These are phyloP conservation scores for Morella rubra DNA, from an alignment of 306 rosid species.

Conservation along the genomic window DNA sequence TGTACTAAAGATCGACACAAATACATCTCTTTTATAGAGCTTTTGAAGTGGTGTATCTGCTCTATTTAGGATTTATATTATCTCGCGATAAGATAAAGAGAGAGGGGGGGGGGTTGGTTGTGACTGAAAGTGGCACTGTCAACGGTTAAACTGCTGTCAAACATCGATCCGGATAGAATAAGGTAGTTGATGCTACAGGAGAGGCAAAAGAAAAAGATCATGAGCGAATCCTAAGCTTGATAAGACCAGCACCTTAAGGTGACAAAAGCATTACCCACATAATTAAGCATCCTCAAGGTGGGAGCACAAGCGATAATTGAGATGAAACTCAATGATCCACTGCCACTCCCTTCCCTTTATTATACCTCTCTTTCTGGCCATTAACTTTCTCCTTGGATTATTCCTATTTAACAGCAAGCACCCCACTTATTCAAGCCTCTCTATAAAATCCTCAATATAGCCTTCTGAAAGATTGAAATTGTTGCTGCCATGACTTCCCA, in stretches of 20 bases:
- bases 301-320: slow-evolving; percentile 40
- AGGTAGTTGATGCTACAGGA: slow-evolving; percentile 12
- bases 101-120: not conserved
- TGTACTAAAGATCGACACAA: not conserved
- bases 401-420: slow-evolving; percentile 40
- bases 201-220: slow-evolving; percentile 31
- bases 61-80: not conserved
- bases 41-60: not conserved
- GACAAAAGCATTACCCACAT: slow-evolving; percentile 50
- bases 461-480: not conserved
- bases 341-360: slow-evolving; percentile 35
- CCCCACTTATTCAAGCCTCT: slow-evolving; percentile 24
- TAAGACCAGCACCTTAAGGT: slow-evolving; percentile 40
- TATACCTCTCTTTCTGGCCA: slow-evolving; percentile 2
- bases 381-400: slow-evolving; percentile 1
- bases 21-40: not conserved
- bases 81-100: too few relatives aligned
- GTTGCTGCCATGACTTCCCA: slow-evolving; percentile 34
- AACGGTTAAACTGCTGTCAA: slow-evolving; percentile 6
- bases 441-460: not conserved
- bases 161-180: slow-evolving; percentile 17
- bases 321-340: slow-evolving; percentile 34
- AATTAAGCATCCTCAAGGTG: slow-evolving; percentile 43
- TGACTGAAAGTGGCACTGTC: not conserved
- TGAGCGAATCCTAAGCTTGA: slow-evolving; percentile 46